Base-by-base conservation (phyloP, 1,284 basidiomycete genomes). In the Pyrrhoderma noxium region DNA sequence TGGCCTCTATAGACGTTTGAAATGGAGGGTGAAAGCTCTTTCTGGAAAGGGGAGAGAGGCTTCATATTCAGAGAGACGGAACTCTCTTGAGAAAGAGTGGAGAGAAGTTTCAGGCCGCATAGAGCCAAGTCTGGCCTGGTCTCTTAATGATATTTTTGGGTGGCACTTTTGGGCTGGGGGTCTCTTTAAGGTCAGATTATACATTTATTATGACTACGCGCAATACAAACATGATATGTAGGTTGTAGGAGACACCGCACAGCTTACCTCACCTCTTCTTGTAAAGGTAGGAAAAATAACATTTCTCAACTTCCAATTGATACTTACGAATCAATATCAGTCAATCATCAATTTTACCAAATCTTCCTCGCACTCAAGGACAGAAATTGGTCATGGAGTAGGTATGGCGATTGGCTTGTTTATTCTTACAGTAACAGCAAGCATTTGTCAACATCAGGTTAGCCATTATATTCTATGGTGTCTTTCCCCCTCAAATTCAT, bases 381-480 rank as follows among this genome's bases (percentile, higher is more conserved):
- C 82, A 0, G 70, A 70, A 48, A 66, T 88, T 50, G 84, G 85
- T 0, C 67, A 72, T 2, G 88, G 88, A 0, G 70, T 89, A 23
- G 86, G 74, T 2, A 79, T 89, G 74, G 81, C 84, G 0, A 67
- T 89, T 46, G 85, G 84, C 0, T 70, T 91, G 1, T 85, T 85
- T 64, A 70, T 70, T 47, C 65, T 89, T 23, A 80, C 80, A 1
- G 66, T 88, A 51, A 62, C 73, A 13, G 67, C 79, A 1, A 80
- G 76, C 49, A 63, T 86, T 16, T 74, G 73, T 56, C 77, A 80
- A 54, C 81, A 86, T 61, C 82, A 83, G 64, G 78, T 78, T 50
- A 43, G 64, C 55, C 11, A 8, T 16, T n/a, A 19, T 9, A 37
- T 34, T 21, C 21, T 45, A 42, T 1, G 35, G n/a, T 23, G n/a